phyloP scores from a whole-genome alignment of 2,329 filamentous ascomycete genomes.

The Hymenoscyphus infarciens region DNA sequence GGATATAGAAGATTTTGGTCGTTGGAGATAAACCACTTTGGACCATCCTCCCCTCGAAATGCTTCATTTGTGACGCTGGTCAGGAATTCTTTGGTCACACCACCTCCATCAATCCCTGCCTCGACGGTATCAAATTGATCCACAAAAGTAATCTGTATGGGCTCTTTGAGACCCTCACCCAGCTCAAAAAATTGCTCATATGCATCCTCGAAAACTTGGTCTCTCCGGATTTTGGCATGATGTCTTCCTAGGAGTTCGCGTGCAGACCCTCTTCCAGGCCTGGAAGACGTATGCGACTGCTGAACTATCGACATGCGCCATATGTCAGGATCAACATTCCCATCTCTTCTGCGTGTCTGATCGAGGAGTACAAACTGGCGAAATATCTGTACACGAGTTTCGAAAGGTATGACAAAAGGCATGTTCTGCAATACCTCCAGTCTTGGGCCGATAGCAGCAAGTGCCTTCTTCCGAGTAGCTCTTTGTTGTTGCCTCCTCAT shows the following conservation, averaged over 20 bases:
- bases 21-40: constrained; percentile 75
- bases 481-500: constrained; percentile 62
- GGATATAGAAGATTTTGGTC: constrained; percentile 84
- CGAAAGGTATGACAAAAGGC: constrained; percentile 94
- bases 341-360: constrained; percentile 69
- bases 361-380: constrained; percentile 87
- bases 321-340: constrained; percentile 66
- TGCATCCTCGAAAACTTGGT: constrained; percentile 80
- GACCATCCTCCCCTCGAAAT: constrained; percentile 58
- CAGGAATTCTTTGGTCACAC: constrained; percentile 95
- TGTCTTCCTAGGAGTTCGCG: constrained; percentile 53
- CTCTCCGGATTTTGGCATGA: constrained; percentile 74
- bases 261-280: constrained; percentile 7
- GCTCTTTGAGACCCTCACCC: constrained; percentile 82
- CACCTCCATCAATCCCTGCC: constrained; percentile 93
- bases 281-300: constrained; percentile 29
- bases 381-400: constrained; percentile 87
- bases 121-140: constrained; percentile 84
- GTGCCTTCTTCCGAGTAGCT: constrained; percentile 63
- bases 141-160: constrained; percentile 94
- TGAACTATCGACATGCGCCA: constrained; percentile 65
- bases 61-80: constrained; percentile 84
- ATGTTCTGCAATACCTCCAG: constrained; percentile 91
- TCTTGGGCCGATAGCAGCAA: constrained; percentile 79
- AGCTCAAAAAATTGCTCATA: constrained; percentile 78